Conservation (phyloP, 805 yeast species). For the Saccharomyces eubayanus region DNA sequence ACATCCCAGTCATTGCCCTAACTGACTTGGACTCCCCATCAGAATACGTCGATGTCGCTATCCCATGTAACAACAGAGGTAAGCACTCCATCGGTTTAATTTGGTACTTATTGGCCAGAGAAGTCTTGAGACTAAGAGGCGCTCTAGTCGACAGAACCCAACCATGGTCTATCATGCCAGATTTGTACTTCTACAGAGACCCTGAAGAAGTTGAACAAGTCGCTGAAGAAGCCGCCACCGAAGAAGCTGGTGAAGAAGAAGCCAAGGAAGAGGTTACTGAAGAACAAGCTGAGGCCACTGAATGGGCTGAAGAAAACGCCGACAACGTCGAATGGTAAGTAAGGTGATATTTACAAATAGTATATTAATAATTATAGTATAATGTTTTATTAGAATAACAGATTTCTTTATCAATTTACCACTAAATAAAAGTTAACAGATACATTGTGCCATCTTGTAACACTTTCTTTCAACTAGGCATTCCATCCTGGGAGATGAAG, state of each 20-base stretch:
- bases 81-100: constrained; percentile 98
- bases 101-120: constrained; percentile 99
- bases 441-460: not conserved
- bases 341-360: constrained; percentile 9
- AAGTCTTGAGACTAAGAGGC: constrained; percentile 98
- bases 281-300: constrained; percentile 56
- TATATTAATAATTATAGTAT: constrained; percentile 8
- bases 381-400: constrained; percentile 1
- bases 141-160: constrained; percentile 91
- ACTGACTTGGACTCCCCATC: constrained; percentile 98
- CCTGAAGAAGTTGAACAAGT: constrained; percentile 95
- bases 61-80: constrained; percentile 99
- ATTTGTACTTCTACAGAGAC: constrained; percentile 99
- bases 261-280: constrained; percentile 75
- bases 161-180: constrained; percentile 99
- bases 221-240: constrained; percentile 62
- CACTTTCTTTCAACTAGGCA: not conserved
- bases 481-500: no score
- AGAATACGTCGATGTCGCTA: constrained; percentile 98
- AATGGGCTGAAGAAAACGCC: constrained; percentile 46
- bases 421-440: not conserved
- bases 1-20: constrained; percentile 99
- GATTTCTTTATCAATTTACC: not conserved
- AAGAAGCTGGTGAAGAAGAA: constrained; percentile 54
- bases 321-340: constrained; percentile 29